Conservation (phyloP, 371 early-diverging fungal genomes). For the Mortierella sp. region DNA sequence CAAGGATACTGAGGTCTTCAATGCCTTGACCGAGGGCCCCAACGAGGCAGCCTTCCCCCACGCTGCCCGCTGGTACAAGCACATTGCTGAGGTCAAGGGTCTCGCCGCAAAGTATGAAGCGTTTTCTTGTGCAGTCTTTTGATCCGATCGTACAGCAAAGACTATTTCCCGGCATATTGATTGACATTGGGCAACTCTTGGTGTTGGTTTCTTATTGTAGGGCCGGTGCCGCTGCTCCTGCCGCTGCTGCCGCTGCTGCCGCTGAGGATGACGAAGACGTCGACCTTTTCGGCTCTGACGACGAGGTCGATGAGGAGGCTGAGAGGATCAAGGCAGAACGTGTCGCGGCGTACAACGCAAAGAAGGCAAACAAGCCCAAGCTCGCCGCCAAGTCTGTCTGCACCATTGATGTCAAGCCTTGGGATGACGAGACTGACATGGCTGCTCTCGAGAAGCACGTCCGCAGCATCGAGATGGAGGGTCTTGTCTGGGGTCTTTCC, state of each 20-base stretch:
- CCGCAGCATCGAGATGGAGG: constrained; percentile 83
- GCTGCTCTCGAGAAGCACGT: constrained; percentile 79
- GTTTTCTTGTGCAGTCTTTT: neutral
- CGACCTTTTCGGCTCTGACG: constrained; percentile 96
- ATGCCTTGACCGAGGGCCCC: constrained; percentile 82
- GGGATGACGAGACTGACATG: constrained; percentile 97
- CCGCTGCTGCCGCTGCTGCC: constrained; percentile 65
- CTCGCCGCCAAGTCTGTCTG: constrained; percentile 93
- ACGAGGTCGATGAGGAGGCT: constrained; percentile 92
- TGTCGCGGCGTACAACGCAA: constrained; percentile 91
- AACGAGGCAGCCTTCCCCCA: constrained; percentile 84
- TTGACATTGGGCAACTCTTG: no score
- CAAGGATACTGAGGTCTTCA: constrained; percentile 89
- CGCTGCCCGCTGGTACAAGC: constrained; percentile 95
- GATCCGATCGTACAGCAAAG: neutral
- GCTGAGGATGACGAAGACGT: constrained; percentile 93
- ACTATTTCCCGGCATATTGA: no score
- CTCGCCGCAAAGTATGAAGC: constrained; percentile 64
- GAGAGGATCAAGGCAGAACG: constrained; percentile 90
- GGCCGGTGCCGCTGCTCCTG: constrained; percentile 58
- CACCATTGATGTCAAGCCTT: constrained; percentile 95
- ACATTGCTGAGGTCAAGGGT: constrained; percentile 81
- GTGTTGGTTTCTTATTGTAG: constrained; percentile 15
- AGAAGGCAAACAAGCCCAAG: constrained; percentile 95
- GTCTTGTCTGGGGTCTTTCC: constrained; percentile 90